These are phyloP conservation scores for Xylariaceae sp. DNA, from an alignment of 2,329 filamentous ascomycete genomes.

Conservation along the genomic window DNA sequence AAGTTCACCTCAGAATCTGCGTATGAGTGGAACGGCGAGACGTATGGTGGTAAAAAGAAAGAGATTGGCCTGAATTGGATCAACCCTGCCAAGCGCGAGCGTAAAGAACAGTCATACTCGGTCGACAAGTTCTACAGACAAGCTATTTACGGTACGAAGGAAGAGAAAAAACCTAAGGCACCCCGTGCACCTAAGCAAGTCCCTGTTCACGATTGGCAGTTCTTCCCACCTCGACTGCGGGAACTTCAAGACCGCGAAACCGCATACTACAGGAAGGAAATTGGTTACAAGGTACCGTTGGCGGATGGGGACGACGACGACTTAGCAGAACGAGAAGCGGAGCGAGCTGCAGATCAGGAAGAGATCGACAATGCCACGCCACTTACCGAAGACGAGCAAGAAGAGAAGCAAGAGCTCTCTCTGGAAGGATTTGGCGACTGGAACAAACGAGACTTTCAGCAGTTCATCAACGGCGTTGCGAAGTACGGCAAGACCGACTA, in stretches of 20 bases:
- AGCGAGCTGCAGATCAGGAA: slow-evolving; percentile 80
- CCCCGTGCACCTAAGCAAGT: slow-evolving; percentile 95
- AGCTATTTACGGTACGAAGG: slow-evolving; percentile 68
- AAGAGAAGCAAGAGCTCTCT: slow-evolving; percentile 78
- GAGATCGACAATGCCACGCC: slow-evolving; percentile 90
- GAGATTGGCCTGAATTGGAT: slow-evolving; percentile 95
- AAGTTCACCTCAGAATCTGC: slow-evolving; percentile 97
- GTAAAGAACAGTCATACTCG: slow-evolving; percentile 96
- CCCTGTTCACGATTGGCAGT: slow-evolving; percentile 91
- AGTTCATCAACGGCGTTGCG: slow-evolving; percentile 93
- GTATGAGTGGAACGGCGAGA: slow-evolving; percentile 98
- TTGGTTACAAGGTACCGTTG: slow-evolving; percentile 90
- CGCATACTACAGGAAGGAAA: slow-evolving; percentile 92
- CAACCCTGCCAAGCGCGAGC: slow-evolving; percentile 95
- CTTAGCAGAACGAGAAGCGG: slow-evolving; percentile 77
- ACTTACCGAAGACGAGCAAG: slow-evolving; percentile 82
- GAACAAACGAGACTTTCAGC: slow-evolving; percentile 97
- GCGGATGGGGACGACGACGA: slow-evolving; percentile 84
- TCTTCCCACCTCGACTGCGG: slow-evolving; percentile 79
- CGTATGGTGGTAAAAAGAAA: slow-evolving; percentile 88
- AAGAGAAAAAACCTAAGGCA: slow-evolving; percentile 88
- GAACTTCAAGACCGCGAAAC: slow-evolving; percentile 96
- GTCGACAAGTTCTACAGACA: slow-evolving; percentile 99
- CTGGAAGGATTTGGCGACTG: slow-evolving; percentile 86
- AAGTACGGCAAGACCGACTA: slow-evolving; percentile 88